Base-by-base conservation (phyloP, 495 filamentous ascomycete species). In the Hypoxylon intermedium region DNA sequence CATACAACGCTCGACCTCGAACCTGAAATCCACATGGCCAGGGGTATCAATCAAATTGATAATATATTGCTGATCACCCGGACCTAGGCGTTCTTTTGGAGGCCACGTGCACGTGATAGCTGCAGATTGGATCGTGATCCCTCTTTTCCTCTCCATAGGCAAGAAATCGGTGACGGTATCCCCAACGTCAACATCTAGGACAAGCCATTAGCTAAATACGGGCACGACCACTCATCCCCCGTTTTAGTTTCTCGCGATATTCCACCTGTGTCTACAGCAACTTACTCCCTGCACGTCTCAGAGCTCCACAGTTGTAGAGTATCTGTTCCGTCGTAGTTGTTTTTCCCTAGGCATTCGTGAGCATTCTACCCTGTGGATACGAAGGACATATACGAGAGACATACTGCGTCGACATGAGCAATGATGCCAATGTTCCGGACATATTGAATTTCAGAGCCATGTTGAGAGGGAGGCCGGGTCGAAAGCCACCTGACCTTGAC, bases 281-380 rank as follows among this genome's bases (percentile, higher is more conserved):
- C 75, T 48, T 82, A 91, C 89, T 86, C 74, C 94, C 94, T 67
- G 97, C 85, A 67, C 91, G 79, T 42, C 90, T 81, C 5, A 93
- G 94, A 59, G 90, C 87, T 5, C 95, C 94, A 63, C 92, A 95
- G 70, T 98, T 96, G 66, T 93, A 98, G 68, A 99, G 89, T 94
- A 98, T 98, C 47, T 96, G 92, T 84, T 99, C 95, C 3, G 95
- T 98, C 0, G 95, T 99, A 0, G 95, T 99, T 6, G 95, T 99
- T 82, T 99, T 99, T 42, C 95, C 94, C 89, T 92, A 63, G 26
- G 21, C 12, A 3, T 9, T 15, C 9, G 16, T 66, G 12, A 41
- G 28, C 44, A 9, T 24, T 41, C 63, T 18, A 64, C 59, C 13
- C 15, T 15, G 6, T 53, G 12, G 53, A 21, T 19, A 6, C 9